Evolutionary conservation across 2,329 filamentous ascomycete species (phyloP).

Genomic region (Epichloe glyceriae): DNA sequence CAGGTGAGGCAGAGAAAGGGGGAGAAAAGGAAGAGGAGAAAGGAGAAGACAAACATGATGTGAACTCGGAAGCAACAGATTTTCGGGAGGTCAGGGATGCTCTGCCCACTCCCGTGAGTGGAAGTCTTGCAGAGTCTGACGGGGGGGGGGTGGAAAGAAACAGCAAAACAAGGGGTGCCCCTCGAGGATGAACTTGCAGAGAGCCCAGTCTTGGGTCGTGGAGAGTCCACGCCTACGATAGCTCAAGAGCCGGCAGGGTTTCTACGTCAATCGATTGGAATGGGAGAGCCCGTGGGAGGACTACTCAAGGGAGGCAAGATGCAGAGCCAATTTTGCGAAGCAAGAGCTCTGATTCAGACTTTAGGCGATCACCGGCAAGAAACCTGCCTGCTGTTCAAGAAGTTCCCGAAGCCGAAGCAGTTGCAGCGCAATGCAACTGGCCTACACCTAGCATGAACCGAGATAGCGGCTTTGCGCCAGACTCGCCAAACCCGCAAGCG

Average conservation of each 20-base stretch:
- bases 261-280: constrained; percentile 18
- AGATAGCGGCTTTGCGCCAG: constrained; percentile 21
- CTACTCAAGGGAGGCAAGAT: constrained; percentile 18
- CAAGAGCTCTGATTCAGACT: constrained; percentile 20
- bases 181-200: constrained; percentile 20
- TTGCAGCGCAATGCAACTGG: constrained; percentile 10
- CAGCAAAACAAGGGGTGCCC: constrained; percentile 10
- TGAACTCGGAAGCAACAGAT: neutral
- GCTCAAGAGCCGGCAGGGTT: constrained; percentile 13
- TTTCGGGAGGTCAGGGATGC: constrained; percentile 5
- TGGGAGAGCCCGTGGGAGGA: constrained; percentile 17
- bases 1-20: constrained; percentile 5
- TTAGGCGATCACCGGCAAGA: constrained; percentile 29
- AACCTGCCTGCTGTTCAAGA: constrained; percentile 41
- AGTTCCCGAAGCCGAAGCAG: constrained; percentile 31
- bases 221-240: constrained; percentile 10
- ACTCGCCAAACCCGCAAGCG: constrained; percentile 28
- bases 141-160: constrained; percentile 13
- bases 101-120: constrained; percentile 7
- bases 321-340: constrained; percentile 12
- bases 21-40: constrained; percentile 4
- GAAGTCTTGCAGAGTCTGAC: constrained; percentile 11
- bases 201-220: constrained; percentile 25
- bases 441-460: constrained; percentile 24
- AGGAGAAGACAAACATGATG: constrained; percentile 1